A percentile compares a stretch with the other conserved stretches of the same genome.
phyloP scores from a whole-genome alignment of 2,329 filamentous ascomycete species.

The Westerdykella aurantiaca region DNA sequence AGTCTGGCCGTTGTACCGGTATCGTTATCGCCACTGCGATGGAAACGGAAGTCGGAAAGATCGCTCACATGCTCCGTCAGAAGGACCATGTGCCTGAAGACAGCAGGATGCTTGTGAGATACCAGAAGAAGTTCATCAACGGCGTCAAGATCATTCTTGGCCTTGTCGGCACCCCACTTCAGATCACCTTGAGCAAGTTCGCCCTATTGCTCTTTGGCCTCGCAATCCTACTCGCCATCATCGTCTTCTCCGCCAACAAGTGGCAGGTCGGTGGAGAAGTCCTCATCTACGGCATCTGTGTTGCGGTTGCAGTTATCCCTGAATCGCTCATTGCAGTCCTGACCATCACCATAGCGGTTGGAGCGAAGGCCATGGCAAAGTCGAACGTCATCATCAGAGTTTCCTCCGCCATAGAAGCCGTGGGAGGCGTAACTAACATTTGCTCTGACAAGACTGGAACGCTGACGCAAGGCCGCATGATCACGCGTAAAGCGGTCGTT shows the following conservation, averaged over 20 bases:
- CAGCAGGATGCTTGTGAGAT: conserved; percentile 39
- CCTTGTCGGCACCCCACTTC: conserved; percentile 73
- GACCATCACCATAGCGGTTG: conserved; percentile 57
- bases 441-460: conserved; percentile 40
- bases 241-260: conserved; percentile 60
- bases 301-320: conserved; percentile 44
- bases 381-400: conserved; percentile 39
- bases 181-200: conserved; percentile 79
- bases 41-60: conserved; percentile 69
- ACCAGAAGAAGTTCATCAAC: conserved; percentile 27
- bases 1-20: conserved; percentile 62
- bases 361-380: conserved; percentile 39
- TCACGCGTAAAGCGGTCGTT: conserved; percentile 35
- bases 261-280: conserved; percentile 39
- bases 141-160: conserved; percentile 53
- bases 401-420: conserved; percentile 36
- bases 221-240: conserved; percentile 63
- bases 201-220: conserved; percentile 73
- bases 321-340: conserved; percentile 58
- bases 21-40: conserved; percentile 67
- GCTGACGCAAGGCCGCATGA: conserved; percentile 39
- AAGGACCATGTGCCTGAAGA: conserved; percentile 48
- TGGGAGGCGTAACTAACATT: conserved; percentile 40
- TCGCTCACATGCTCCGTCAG: conserved; percentile 62
- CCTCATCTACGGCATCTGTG: conserved; percentile 45